Conservation (phyloP, 176 grass and related monocot genomes). For the Rhynchospora tenuis region DNA sequence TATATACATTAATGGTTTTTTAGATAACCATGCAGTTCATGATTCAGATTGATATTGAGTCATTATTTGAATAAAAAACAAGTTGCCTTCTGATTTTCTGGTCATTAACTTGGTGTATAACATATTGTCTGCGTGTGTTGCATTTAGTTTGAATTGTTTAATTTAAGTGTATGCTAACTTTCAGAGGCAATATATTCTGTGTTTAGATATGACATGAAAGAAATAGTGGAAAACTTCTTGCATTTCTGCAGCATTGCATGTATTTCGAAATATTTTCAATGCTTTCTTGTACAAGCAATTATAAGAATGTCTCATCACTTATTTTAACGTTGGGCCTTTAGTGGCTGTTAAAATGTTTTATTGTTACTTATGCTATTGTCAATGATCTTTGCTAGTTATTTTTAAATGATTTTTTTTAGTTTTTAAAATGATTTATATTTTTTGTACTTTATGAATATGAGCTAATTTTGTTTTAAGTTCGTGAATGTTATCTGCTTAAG, state of each 20-base stretch:
- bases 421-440: neutral
- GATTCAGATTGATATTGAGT: neutral
- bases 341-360: neutral
- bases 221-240: too few relatives aligned
- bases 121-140: neutral
- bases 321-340: too few relatives aligned
- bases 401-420: neutral
- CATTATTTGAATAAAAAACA: neutral
- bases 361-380: neutral
- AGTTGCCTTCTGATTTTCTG: neutral
- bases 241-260: neutral
- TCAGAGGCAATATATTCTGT: neutral
- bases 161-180: neutral
- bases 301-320: neutral
- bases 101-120: neutral
- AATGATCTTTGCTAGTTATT: neutral
- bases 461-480: neutral
- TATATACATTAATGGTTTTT: neutral
- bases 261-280: neutral
- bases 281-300: neutral
- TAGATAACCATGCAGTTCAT: neutral
- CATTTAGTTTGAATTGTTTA: neutral
- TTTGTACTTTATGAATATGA: neutral
- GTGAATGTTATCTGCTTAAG: neutral
- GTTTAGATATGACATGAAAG: neutral